Evolutionary conservation across 176 grass and related monocot genomes (phyloP).

Genomic region (Pontederia paniculata): DNA sequence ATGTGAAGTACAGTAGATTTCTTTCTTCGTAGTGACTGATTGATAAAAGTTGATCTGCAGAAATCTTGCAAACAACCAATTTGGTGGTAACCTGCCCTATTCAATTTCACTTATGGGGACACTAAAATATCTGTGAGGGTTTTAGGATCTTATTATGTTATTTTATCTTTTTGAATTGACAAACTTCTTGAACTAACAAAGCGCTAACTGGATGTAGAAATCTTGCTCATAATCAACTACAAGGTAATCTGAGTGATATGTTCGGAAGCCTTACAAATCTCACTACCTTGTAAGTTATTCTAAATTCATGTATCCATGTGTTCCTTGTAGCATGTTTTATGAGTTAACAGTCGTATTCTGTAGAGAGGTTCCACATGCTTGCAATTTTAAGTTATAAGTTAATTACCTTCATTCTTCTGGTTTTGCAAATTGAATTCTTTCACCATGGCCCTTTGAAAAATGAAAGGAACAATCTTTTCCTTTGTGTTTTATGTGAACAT

Average conservation of each 20-base stretch:
- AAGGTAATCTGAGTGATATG: slow-evolving; percentile 68
- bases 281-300: slow-evolving; percentile 50
- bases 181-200: slow-evolving; percentile 20
- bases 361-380: too few species aligned
- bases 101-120: slow-evolving; percentile 58
- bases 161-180: slow-evolving; percentile 7
- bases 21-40: slow-evolving; percentile 1
- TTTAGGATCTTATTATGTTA: slow-evolving; percentile 11
- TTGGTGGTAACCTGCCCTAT: slow-evolving; percentile 60
- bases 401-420: too few species aligned
- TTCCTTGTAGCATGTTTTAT: slow-evolving; percentile 12
- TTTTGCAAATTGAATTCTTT: too few species aligned
- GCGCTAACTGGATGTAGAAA: slow-evolving; percentile 39
- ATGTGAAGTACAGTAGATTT: slow-evolving; percentile 12
- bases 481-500: neutral
- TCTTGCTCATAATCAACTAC: slow-evolving; percentile 68
- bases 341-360: neutral
- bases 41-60: slow-evolving; percentile 38
- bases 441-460: neutral
- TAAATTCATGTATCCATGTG: neutral
- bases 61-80: slow-evolving; percentile 74
- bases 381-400: too few species aligned
- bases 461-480: neutral
- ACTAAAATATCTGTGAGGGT: slow-evolving; percentile 71
- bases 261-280: slow-evolving; percentile 64